These are phyloP conservation scores for Apiospora sp. DNA, from an alignment of 2,329 filamentous ascomycete genomes.

Conservation along the genomic window DNA sequence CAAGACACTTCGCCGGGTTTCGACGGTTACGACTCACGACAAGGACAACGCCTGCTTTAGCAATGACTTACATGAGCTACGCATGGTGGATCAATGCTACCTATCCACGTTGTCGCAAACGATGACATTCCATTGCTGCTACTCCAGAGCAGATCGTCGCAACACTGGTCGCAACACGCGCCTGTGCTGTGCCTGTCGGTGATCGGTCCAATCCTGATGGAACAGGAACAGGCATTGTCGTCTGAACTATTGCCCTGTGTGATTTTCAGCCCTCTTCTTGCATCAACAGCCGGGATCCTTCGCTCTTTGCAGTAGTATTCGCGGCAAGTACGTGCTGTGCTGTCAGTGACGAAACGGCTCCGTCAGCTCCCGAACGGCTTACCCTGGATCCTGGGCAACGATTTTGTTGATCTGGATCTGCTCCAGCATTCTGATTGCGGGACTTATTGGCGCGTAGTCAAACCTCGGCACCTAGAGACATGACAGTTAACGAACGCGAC, in stretches of 20 bases:
- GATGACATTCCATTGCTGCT: conserved; percentile 1
- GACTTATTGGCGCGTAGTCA: background rate
- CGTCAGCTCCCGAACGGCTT: background rate
- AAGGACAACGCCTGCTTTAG: conserved; percentile 8
- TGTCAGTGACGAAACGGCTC: background rate
- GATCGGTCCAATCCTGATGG: background rate
- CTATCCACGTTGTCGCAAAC: conserved; percentile 20
- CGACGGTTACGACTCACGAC: background rate
- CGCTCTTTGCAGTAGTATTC: background rate
- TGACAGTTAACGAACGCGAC: background rate
- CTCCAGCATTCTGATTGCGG: background rate
- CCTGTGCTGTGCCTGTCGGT: background rate
- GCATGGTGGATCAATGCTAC: conserved; percentile 16
- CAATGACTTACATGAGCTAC: background rate
- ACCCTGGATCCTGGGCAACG: background rate
- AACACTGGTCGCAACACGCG: background rate
- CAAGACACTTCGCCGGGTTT: background rate
- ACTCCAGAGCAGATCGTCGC: background rate
- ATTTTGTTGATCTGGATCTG: background rate
- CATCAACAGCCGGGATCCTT: background rate
- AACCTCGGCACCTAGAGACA: background rate
- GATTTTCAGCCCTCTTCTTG: conserved; percentile 5
- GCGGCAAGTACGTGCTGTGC: background rate
- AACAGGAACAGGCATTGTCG: background rate
- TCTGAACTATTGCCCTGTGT: background rate